A percentile compares a stretch with the other conserved stretches of the same genome.
Conservation (phyloP, 2,329 filamentous ascomycete genomes). For the Rhexocercosporidium sp. region DNA sequence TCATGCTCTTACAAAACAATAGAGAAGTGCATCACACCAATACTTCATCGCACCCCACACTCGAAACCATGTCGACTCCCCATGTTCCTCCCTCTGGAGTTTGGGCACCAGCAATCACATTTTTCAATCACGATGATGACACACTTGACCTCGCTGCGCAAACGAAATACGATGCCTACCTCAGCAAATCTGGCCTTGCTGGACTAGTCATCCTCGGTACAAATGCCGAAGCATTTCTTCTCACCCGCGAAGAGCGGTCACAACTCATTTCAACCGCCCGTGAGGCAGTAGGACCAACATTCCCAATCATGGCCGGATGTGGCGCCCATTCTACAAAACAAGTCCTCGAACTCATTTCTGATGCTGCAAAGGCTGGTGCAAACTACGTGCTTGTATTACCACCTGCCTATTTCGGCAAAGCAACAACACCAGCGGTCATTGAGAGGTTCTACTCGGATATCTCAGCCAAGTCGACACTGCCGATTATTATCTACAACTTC, state of each 20-base stretch:
- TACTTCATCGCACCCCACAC: background rate
- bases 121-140: slow-evolving; percentile 52
- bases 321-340: slow-evolving; percentile 56
- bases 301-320: slow-evolving; percentile 56
- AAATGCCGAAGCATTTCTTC: slow-evolving; percentile 55
- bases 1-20: background rate
- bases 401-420: slow-evolving; percentile 56
- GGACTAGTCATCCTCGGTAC: slow-evolving; percentile 56
- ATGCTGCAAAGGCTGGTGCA: slow-evolving; percentile 53
- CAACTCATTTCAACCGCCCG: slow-evolving; percentile 51
- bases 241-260: slow-evolving; percentile 53
- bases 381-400: slow-evolving; percentile 55
- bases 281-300: slow-evolving; percentile 50
- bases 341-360: slow-evolving; percentile 51
- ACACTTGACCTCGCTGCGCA: slow-evolving; percentile 50
- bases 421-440: slow-evolving; percentile 52
- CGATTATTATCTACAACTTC: slow-evolving; percentile 59
- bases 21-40: background rate
- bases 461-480: slow-evolving; percentile 48
- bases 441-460: slow-evolving; percentile 54
- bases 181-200: slow-evolving; percentile 50
- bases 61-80: slow-evolving; percentile 7
- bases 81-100: slow-evolving; percentile 43
- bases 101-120: slow-evolving; percentile 55
- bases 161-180: slow-evolving; percentile 52